A percentile compares a stretch with the other conserved stretches of the same genome.
These are phyloP conservation scores for Colletotrichum gigasporum DNA, from an alignment of 2,329 filamentous ascomycete genomes.

Conservation along the genomic window DNA sequence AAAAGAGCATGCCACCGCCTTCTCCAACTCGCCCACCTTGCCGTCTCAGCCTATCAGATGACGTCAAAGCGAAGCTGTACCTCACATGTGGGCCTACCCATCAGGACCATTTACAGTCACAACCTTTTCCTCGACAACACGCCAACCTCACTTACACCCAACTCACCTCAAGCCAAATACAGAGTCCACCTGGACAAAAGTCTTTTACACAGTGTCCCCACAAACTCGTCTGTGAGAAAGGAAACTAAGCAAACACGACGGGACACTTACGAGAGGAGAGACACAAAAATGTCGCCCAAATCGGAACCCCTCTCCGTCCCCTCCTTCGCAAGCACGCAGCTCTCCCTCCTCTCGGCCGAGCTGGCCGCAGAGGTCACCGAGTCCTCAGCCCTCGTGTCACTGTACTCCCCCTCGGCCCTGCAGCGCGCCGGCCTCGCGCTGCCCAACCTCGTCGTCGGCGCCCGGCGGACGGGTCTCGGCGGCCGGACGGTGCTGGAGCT, in stretches of 20 bases:
- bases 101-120: conserved; percentile 5
- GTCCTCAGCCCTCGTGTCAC: conserved; percentile 72
- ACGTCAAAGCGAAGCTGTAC: conserved; percentile 17
- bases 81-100: conserved; percentile 7
- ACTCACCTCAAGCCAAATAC: background rate
- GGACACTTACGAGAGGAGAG: background rate
- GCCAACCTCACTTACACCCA: background rate
- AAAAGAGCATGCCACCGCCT: background rate
- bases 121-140: conserved; percentile 4
- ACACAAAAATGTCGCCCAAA: conserved; percentile 45
- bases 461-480: conserved; percentile 87
- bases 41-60: conserved; percentile 25
- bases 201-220: background rate
- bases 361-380: conserved; percentile 77
- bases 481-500: conserved; percentile 93
- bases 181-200: too few species aligned
- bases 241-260: background rate
- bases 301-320: conserved; percentile 66
- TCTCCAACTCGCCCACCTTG: background rate
- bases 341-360: conserved; percentile 75
- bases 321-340: conserved; percentile 76
- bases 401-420: conserved; percentile 73
- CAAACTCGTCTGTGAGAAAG: background rate
- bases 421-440: conserved; percentile 83
- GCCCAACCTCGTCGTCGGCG: conserved; percentile 76